Conservation (phyloP, 352 stramenopile genomes). For the Phytophthora rubi region DNA sequence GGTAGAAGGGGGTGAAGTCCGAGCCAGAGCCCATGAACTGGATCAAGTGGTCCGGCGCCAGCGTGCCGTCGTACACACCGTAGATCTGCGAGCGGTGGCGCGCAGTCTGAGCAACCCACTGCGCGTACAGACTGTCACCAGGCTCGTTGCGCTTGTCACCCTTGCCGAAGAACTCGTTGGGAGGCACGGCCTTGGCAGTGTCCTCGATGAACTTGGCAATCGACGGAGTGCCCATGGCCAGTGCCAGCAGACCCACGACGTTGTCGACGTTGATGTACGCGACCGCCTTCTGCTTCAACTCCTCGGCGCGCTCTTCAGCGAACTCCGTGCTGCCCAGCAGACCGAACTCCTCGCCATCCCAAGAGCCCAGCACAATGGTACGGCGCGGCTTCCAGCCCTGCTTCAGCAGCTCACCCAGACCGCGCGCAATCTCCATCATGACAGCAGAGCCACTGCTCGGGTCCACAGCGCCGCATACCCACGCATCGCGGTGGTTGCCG, state of each 20-base stretch:
- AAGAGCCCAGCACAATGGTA: constrained; percentile 74
- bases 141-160: constrained; percentile 18
- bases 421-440: constrained; percentile 71
- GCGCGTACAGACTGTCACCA: constrained; percentile 37
- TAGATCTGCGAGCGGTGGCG: constrained; percentile 42
- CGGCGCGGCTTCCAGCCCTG: constrained; percentile 62
- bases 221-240: constrained; percentile 56
- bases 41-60: constrained; percentile 54
- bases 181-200: constrained; percentile 51
- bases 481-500: constrained; percentile 83
- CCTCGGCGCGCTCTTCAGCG: constrained; percentile 52
- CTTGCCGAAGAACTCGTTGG: constrained; percentile 37
- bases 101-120: constrained; percentile 42
- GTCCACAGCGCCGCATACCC: constrained; percentile 78
- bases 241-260: constrained; percentile 54
- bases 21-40: constrained; percentile 63
- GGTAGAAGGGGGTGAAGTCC: constrained; percentile 84
- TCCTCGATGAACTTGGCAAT: constrained; percentile 59
- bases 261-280: constrained; percentile 87
- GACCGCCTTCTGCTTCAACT: constrained; percentile 52
- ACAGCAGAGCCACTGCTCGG: constrained; percentile 66
- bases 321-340: constrained; percentile 80
- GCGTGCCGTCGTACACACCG: constrained; percentile 39
- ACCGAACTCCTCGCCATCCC: constrained; percentile 81
- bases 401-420: constrained; percentile 59